Evolutionary conservation across 228 moss, liverwort and hornwort genomes (phyloP).

Genomic region (Sphagnum magellanicum): DNA sequence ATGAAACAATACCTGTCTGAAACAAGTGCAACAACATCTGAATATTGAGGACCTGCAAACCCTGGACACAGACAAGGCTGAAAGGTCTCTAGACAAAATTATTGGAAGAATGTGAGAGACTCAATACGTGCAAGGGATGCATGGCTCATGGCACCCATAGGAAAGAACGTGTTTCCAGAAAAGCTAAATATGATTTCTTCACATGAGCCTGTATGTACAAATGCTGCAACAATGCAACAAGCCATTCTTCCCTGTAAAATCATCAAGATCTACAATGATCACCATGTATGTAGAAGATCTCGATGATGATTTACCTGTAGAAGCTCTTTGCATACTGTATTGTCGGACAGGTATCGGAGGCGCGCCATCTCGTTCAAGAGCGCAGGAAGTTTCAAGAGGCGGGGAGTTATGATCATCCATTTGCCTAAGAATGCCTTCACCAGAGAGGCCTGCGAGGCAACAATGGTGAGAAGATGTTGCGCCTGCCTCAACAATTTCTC

Average conservation of each 20-base stretch:
- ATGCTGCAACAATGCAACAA: no score
- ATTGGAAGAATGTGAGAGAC: no score
- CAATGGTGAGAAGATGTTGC: constrained; percentile 60
- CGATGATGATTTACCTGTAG: constrained; percentile 34
- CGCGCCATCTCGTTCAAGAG: constrained; percentile 70
- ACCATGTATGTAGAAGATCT: not conserved
- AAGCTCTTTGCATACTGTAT: constrained; percentile 59
- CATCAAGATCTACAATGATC: not conserved
- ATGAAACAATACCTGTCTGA: no score
- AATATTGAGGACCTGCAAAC: no score
- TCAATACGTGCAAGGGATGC: no score
- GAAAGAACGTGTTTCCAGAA: no score
- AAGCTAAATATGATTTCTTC: no score
- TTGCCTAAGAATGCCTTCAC: constrained; percentile 92
- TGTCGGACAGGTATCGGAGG: constrained; percentile 50
- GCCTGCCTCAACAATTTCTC: constrained; percentile 69
- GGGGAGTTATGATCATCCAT: constrained; percentile 83
- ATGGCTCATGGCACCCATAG: no score
- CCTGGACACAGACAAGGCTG: no score
- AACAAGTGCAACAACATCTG: no score
- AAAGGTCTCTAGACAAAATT: no score
- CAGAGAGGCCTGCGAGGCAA: constrained; percentile 44
- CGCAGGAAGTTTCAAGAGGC: constrained; percentile 66
- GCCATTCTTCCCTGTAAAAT: not conserved
- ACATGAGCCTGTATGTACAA: no score